Evolutionary conservation across 805 yeast species (phyloP).

Genomic region (Lipomyces chichibuensis): DNA sequence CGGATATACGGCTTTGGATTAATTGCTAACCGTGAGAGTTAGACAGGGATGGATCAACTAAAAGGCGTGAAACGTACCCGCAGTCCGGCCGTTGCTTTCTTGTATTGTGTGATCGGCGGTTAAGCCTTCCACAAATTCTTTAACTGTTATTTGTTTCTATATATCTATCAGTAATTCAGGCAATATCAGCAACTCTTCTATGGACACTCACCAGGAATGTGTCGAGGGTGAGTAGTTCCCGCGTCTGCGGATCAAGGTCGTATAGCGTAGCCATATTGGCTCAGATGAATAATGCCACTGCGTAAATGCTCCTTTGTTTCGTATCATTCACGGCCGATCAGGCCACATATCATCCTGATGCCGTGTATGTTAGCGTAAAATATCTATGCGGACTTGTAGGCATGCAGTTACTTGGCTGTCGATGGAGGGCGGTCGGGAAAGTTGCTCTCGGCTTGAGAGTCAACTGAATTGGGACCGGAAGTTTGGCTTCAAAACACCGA

Average conservation of each 20-base stretch:
- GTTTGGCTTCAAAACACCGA: too few species aligned
- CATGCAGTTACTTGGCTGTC: too few species aligned
- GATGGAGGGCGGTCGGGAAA: too few species aligned
- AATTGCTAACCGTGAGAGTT: slow-evolving; percentile 42
- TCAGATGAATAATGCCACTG: not conserved
- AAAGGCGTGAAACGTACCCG: slow-evolving; percentile 10
- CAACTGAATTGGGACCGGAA: too few species aligned
- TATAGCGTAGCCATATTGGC: slow-evolving; percentile 23
- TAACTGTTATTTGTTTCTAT: slow-evolving; percentile 21
- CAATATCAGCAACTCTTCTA: not conserved
- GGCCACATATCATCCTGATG: not conserved
- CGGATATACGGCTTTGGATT: slow-evolving; percentile 96
- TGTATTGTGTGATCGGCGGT: slow-evolving; percentile 27
- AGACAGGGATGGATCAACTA: not conserved
- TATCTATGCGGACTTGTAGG: too few species aligned
- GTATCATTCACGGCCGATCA: not conserved
- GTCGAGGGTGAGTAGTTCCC: slow-evolving; percentile 35
- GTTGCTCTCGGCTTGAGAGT: too few species aligned
- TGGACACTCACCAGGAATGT: slow-evolving; percentile 31
- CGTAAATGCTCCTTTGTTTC: not conserved
- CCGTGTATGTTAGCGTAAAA: too few species aligned
- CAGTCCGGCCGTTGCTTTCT: slow-evolving; percentile 16
- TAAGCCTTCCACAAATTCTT: slow-evolving; percentile 35
- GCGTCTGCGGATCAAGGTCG: slow-evolving; percentile 32
- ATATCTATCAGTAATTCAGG: not conserved